Base-by-base conservation (phyloP, 2,329 filamentous ascomycete genomes). In the Zymoseptoria pseudotritici region DNA sequence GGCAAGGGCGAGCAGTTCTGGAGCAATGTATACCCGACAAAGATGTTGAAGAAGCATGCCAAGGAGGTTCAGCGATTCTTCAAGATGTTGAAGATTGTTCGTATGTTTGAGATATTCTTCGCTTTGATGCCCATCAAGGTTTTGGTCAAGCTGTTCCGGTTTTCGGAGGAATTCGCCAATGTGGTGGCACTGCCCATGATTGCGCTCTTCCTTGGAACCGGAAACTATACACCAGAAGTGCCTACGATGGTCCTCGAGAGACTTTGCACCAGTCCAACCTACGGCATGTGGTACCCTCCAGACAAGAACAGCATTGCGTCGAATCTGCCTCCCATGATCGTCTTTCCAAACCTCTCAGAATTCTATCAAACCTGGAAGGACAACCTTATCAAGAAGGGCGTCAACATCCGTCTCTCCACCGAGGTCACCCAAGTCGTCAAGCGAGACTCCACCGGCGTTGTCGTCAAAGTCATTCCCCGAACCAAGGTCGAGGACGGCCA, bases 221-320 rank as follows among this genome's bases (percentile, higher is more conserved):
- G 88, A 1, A 91, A 91, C 65, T 86, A 89, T 66, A 88, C 87
- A 0, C 83, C 87, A 0, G 84, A 89, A 63, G 87, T 91, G 0
- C 84, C 87, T 0, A 83, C 81, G 50, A 86, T 87, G 22, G 85
- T 91, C 36, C 77, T 91, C 13, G 79, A 81, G 63, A 66, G 79
- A 10, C 71, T 81, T 1, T 78, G 73, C 65, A 80, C 78, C 1
- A 80, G 78, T 63, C 80, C 81, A 0, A 83, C 81, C 1, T 83
- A 82, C 61, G 81, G 82, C 52, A 83, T 84, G 80, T 84, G 82
- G 82, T 83, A 82, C 65, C 77, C 80, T 2, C 72, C 75, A 9
- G 79, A 80, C 65, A 77, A 78, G 66, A 68, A 71, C 53, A 80
- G 76, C 58, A 72, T 80, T 42, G 77, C 75, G 2, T 78, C 75